Evolutionary conservation across 1,284 basidiomycete species (phyloP).

Genomic region (Kalmanozyma brasiliensis): DNA sequence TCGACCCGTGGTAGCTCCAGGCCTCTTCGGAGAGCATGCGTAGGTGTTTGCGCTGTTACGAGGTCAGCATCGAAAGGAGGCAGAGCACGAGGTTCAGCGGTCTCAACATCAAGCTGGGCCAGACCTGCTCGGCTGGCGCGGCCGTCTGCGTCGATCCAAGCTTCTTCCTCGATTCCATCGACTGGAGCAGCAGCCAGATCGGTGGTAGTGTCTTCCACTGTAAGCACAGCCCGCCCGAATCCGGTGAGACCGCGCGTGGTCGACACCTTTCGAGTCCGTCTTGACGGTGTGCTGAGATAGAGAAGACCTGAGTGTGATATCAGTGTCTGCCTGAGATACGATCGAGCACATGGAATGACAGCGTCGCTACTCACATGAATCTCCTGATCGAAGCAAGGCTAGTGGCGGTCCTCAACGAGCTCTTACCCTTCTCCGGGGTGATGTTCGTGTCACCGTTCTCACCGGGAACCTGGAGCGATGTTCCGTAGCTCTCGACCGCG

Average conservation of each 20-base stretch:
- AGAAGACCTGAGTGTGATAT: too few species aligned
- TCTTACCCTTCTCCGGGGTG: constrained; percentile 26
- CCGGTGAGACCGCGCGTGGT: constrained; percentile 8
- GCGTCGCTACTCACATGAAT: constrained; percentile 19
- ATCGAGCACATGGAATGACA: too few species aligned
- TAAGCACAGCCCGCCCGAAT: constrained; percentile 4
- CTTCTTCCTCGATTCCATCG: not conserved
- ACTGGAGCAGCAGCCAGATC: not conserved
- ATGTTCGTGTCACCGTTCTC: not conserved
- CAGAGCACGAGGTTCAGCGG: not conserved
- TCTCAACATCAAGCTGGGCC: not conserved
- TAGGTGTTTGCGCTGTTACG: not conserved
- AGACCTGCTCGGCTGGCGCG: constrained; percentile 15
- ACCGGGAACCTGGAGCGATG: constrained; percentile 2
- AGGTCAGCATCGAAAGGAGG: not conserved
- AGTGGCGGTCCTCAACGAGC: constrained; percentile 11
- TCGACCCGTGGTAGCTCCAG: not conserved
- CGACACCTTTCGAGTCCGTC: constrained; percentile 26
- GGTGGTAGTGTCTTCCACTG: constrained; percentile 11
- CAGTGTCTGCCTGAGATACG: not conserved
- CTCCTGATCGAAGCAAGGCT: constrained; percentile 30
- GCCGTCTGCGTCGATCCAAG: constrained; percentile 20
- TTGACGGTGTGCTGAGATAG: constrained; percentile 25
- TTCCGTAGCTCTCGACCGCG: constrained; percentile 23
- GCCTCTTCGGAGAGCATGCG: not conserved